Evolutionary conservation across 139 green algal species (phyloP), one percentile per base, ranked within the genome.

Genomic region (Chlorella sp.): DNA sequence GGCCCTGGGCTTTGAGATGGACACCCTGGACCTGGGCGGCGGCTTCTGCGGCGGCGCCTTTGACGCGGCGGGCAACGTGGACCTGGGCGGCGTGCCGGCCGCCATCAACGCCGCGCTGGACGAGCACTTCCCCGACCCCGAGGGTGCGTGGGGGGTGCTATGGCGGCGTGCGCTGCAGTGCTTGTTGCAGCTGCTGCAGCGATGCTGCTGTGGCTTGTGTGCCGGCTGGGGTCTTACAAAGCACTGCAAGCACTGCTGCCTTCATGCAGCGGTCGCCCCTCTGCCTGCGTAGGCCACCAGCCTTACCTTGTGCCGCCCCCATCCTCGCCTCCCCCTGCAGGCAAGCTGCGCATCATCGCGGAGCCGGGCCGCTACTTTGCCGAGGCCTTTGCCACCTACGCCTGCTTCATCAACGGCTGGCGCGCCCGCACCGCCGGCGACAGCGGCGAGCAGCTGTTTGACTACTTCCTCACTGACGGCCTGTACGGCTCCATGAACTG

Each of bases 401-500:
- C 93, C 41, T 93, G 91, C 54, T 91, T 92, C 38, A 90, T 99
- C 16, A 98, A 97, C 81, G 97, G 97, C 44, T 87, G 89, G 64
- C 92, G 97, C 34, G 84, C 91, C 81, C 86, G 93, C 44, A 46
- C 20, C 24, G 40, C 73, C 54, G 76, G 32, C 22, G 81, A 73
- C 60, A 64, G 38, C 16, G 16, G 22, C 26, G 65, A 81, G 36
- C 73, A 76, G 0, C n/a, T 60, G 5, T 51, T 82, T 48, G 89
- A 98, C 84, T 99, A 99, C 92, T 98, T 90, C 89, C 89, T 98
- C 80, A 96, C 93, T 6, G 97, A 99, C 81, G 97, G 97, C 41
- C 89, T 99, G 62, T 99, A 99, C 82, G 97, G 97, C 80, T 96
- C 90, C 46, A 96, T 99, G 90, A 99, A 99, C 94, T 98, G 95